A percentile compares a stretch with the other conserved stretches of the same genome.
These are phyloP conservation scores for Cucurbita pepo DNA, from an alignment of 306 rosid species.

Conservation along the genomic window DNA sequence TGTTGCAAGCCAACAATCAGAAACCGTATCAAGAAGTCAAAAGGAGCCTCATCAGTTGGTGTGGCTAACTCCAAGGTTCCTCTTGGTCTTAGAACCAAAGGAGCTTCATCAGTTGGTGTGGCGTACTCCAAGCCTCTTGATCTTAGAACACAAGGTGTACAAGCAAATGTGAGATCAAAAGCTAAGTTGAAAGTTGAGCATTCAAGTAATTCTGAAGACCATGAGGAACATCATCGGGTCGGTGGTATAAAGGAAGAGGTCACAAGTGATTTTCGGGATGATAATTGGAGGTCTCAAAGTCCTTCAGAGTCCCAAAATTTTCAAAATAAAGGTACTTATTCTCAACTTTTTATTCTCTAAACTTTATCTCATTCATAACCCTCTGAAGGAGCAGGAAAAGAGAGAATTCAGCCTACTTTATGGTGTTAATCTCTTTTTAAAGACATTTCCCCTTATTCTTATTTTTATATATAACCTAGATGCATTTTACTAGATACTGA, in stretches of 20 bases:
- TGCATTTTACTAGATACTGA: not conserved
- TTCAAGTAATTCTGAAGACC: constrained; percentile 12
- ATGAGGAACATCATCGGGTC: constrained; percentile 8
- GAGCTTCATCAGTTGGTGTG: constrained; percentile 13
- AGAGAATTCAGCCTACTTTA: not conserved
- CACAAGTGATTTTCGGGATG: constrained; percentile 18
- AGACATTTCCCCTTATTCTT: not conserved
- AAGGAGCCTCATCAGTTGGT: constrained; percentile 19
- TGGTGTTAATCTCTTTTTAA: not conserved
- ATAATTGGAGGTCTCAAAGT: constrained; percentile 29
- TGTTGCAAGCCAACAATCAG: constrained; percentile 24
- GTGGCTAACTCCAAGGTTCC: not conserved
- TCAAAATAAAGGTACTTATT: constrained; percentile 35
- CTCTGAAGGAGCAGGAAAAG: not conserved
- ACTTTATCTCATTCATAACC: not conserved
- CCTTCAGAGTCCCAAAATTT: constrained; percentile 23
- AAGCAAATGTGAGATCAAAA: constrained; percentile 8
- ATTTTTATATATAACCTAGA: not conserved
- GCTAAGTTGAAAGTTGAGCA: constrained; percentile 20
- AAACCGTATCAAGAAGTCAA: constrained; percentile 18
- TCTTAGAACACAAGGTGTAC: constrained; percentile 15
- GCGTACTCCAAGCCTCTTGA: constrained; percentile 11
- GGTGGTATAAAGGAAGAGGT: constrained; percentile 11
- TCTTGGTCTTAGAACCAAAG: constrained; percentile 23
- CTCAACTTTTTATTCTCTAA: not conserved